These are phyloP conservation scores for Gymnopilus dilepis DNA, from an alignment of 768 basidiomycete species.

Conservation along the genomic window DNA sequence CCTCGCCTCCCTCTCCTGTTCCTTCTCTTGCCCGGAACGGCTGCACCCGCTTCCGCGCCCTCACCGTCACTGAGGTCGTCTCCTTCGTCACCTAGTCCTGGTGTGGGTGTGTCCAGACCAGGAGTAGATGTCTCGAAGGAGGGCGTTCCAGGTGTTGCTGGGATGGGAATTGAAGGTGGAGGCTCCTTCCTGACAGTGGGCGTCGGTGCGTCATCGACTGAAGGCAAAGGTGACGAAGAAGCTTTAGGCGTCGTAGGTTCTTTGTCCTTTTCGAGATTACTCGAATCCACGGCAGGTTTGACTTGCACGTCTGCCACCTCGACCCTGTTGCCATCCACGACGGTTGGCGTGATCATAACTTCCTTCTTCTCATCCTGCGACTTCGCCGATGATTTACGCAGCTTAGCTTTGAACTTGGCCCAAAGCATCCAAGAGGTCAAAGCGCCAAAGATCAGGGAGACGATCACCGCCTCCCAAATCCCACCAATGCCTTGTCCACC, in stretches of 20 bases:
- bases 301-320: background rate
- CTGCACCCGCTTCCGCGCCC: constrained; percentile 24
- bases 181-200: constrained; percentile 8
- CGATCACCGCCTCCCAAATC: constrained; percentile 13
- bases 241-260: background rate
- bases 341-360: background rate
- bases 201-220: background rate
- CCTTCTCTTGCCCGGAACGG: constrained; percentile 49
- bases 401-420: constrained; percentile 12
- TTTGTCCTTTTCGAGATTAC: background rate
- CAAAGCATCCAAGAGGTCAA: constrained; percentile 16
- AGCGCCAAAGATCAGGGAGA: constrained; percentile 10
- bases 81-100: constrained; percentile 42
- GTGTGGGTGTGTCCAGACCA: constrained; percentile 1
- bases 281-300: background rate
- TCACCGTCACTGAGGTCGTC: constrained; percentile 46
- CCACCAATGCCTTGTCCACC: constrained; percentile 3
- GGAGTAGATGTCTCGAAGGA: background rate
- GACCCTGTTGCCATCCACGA: constrained; percentile 8
- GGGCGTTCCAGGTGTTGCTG: background rate
- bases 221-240: background rate
- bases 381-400: background rate
- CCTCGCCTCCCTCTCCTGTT: constrained; percentile 56
- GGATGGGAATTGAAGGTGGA: background rate
- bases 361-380: constrained; percentile 5